Evolutionary conservation across 305 asterid species (phyloP), one percentile per base, ranked within the genome.

Genomic region (Solanum hybrid): DNA sequence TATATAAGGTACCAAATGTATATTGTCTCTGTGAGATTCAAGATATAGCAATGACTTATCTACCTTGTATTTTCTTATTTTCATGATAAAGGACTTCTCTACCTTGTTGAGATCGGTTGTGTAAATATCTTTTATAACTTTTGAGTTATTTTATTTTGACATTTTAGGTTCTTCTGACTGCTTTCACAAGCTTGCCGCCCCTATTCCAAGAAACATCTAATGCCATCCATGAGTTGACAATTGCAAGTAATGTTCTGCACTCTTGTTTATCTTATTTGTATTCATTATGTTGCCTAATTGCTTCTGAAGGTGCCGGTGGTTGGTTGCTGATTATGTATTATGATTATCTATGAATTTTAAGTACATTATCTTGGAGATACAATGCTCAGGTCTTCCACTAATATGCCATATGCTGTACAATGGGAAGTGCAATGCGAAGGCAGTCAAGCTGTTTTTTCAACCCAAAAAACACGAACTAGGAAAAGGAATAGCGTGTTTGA

Each of bases 141-240:
- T 45, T 9, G 77, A 79, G 29, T 79, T 76, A 29, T 51, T 7
- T 76, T 90, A 6, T 79, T 33, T 79, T 87, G 72, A 72, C 68
- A 83, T 87, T 87, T 76, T 93, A 97, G 99, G 98, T 97, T 88
- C 61, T 77, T 13, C 92, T 97, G 94, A 96, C 97, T 1, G 93
- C 90, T 85, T 97, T 96, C 89, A 96, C 72, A 90, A 97, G 99
- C 90, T 95, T 97, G 29, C 99, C 99, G 88, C 99, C 99, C 4
- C 90, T 97, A 24, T 95, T 97, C 90, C 96, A 94, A 93, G 92
- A 94, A 78, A 94, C 98, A 1, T 95, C 98, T 73, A 94, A 94
- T 92, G 96, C 98, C 1, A 76, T 93, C 93, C 91, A 93, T 14
- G 99, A 97, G 93, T 89, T 97, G 93, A 93, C 97, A 45, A 92